Percentiles rank a stretch among this genome's conserved stretches.
Evolutionary conservation across 768 basidiomycete species (phyloP).

Genomic region (Pisolithus marmoratus): DNA sequence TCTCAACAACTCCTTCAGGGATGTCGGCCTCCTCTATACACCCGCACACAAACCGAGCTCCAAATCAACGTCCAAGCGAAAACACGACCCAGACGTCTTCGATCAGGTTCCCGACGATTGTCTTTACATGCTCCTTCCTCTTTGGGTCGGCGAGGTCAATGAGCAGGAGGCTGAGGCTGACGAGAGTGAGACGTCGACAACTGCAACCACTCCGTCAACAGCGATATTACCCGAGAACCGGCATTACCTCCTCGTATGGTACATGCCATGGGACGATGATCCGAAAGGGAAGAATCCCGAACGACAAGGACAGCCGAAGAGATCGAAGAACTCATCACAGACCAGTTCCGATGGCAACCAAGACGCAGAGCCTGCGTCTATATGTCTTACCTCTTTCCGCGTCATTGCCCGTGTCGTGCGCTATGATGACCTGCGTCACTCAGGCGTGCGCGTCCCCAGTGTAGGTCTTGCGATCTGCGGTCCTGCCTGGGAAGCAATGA

Average conservation of each 20-base stretch:
- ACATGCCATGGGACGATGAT: constrained; percentile 48
- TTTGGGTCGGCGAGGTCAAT: constrained; percentile 79
- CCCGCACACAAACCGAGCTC: constrained; percentile 30
- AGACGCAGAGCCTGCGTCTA: constrained; percentile 36
- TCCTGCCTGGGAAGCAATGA: constrained; percentile 47
- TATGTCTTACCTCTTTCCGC: constrained; percentile 61
- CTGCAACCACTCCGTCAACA: constrained; percentile 28
- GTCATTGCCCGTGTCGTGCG: constrained; percentile 70
- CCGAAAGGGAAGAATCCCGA: constrained; percentile 17
- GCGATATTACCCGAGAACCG: constrained; percentile 46
- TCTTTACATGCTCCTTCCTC: constrained; percentile 76
- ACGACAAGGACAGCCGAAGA: constrained; percentile 24
- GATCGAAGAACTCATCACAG: constrained; percentile 19
- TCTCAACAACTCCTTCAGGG: constrained; percentile 71
- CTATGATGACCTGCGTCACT: constrained; percentile 65
- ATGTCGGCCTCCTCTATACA: constrained; percentile 70
- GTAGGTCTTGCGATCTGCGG: constrained; percentile 66
- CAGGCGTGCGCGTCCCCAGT: constrained; percentile 68
- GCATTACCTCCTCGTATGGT: constrained; percentile 76
- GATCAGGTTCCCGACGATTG: constrained; percentile 60
- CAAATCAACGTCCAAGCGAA: constrained; percentile 15
- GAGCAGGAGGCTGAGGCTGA: constrained; percentile 26
- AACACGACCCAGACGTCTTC: constrained; percentile 39
- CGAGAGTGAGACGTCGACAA: constrained; percentile 7
- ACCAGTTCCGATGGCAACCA: constrained; percentile 20